phyloP scores from a whole-genome alignment of 768 basidiomycete genomes.

The Termitomyces sp. region DNA sequence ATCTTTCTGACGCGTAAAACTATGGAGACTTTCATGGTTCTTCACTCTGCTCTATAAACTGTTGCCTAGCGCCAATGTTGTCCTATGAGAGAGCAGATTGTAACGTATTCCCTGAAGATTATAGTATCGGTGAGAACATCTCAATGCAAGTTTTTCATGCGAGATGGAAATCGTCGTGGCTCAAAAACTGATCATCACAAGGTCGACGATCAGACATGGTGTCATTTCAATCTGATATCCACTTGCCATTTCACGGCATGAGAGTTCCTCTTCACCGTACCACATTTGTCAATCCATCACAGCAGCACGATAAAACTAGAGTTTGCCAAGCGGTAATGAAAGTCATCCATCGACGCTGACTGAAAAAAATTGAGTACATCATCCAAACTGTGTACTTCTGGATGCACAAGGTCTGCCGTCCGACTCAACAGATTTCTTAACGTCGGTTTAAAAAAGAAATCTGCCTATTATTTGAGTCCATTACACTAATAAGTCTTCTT shows the following conservation, averaged over 20 bases:
- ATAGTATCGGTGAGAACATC: too few relatives aligned
- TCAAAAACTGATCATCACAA: neutral
- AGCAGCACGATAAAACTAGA: neutral
- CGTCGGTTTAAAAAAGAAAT: neutral
- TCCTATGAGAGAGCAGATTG: neutral
- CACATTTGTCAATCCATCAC: neutral
- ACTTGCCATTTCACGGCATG: neutral
- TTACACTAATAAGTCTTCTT: neutral
- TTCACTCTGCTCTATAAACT: neutral
- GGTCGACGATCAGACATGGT: neutral
- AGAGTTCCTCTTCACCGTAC: neutral
- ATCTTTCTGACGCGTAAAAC: too few relatives aligned
- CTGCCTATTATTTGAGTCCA: neutral
- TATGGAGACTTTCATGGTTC: neutral
- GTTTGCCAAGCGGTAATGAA: neutral
- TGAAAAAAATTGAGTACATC: neutral
- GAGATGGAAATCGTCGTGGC: neutral
- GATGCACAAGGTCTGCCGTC: neutral
- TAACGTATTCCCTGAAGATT: neutral
- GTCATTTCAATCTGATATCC: too few relatives aligned
- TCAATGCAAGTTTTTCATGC: too few relatives aligned
- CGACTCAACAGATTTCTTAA: neutral
- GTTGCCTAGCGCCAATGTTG: neutral
- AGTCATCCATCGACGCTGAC: neutral
- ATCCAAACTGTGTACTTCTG: neutral